These are phyloP conservation scores for Anastatica hierochuntica DNA, from an alignment of 345 rosid species.

Conservation along the genomic window DNA sequence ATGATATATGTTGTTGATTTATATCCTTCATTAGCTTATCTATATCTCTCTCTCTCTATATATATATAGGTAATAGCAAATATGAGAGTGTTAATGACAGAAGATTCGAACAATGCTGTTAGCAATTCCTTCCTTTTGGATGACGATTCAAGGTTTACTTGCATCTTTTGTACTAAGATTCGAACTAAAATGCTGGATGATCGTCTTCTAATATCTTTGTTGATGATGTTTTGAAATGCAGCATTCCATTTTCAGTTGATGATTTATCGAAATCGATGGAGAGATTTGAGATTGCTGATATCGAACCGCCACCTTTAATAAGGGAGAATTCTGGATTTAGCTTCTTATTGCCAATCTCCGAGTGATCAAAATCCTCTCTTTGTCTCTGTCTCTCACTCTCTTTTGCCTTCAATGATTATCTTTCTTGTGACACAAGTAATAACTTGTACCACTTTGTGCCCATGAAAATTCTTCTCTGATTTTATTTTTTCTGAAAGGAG, in stretches of 20 bases:
- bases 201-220: too few relatives aligned
- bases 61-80: constrained; percentile 76
- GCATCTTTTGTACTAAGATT: too few relatives aligned
- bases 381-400: too few relatives aligned
- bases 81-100: constrained; percentile 93
- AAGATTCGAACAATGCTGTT: constrained; percentile 90
- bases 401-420: too few relatives aligned
- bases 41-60: neutral
- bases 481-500: too few relatives aligned
- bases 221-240: constrained; percentile 22
- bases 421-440: neutral
- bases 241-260: constrained; percentile 96
- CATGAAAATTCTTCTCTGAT: too few relatives aligned
- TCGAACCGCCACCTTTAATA: constrained; percentile 86
- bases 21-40: neutral
- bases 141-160: constrained; percentile 85
- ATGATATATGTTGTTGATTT: neutral
- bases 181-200: too few relatives aligned
- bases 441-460: neutral
- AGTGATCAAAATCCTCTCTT: constrained; percentile 27
- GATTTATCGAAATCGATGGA: constrained; percentile 94
- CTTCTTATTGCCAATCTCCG: constrained; percentile 71
- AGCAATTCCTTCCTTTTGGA: constrained; percentile 89
- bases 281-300: constrained; percentile 71
- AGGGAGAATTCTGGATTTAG: constrained; percentile 83